Evolutionary conservation across 1,284 basidiomycete species (phyloP).

Genomic region (Ustilago crameri): DNA sequence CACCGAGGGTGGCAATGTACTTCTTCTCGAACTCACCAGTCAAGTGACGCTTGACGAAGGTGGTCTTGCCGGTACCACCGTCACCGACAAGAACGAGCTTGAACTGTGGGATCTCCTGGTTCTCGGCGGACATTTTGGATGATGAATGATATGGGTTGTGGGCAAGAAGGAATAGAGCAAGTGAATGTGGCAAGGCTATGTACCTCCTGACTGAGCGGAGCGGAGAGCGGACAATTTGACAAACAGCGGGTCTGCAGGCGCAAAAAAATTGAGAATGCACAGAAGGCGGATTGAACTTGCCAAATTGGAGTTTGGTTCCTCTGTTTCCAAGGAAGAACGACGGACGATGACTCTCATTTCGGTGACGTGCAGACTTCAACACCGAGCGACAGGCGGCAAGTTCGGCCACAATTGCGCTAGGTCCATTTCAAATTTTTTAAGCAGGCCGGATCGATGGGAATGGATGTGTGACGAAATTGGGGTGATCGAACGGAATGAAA

Average conservation of each 20-base stretch:
- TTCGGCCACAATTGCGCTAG: too few species aligned
- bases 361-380: constrained; percentile 17
- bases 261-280: constrained; percentile 3
- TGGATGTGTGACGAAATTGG: constrained; percentile 17
- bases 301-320: constrained; percentile 1
- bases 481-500: constrained; percentile 47
- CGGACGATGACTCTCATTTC: not conserved
- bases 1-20: constrained; percentile 99
- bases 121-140: constrained; percentile 41
- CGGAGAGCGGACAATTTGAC: not conserved
- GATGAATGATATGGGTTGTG: constrained; percentile 2
- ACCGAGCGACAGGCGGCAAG: constrained; percentile 6
- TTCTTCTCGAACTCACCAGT: constrained; percentile 99
- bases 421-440: constrained; percentile 41
- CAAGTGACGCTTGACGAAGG: constrained; percentile 82
- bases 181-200: constrained; percentile 18
- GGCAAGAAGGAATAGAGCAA: not conserved
- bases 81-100: constrained; percentile 99
- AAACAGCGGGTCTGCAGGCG: not conserved
- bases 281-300: constrained; percentile 2
- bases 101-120: constrained; percentile 82
- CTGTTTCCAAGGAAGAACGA: not conserved
- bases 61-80: constrained; percentile 88
- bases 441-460: constrained; percentile 6
- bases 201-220: constrained; percentile 8